phyloP scores from a whole-genome alignment of 805 yeast species.

The Schwanniomyces polymorphus region DNA sequence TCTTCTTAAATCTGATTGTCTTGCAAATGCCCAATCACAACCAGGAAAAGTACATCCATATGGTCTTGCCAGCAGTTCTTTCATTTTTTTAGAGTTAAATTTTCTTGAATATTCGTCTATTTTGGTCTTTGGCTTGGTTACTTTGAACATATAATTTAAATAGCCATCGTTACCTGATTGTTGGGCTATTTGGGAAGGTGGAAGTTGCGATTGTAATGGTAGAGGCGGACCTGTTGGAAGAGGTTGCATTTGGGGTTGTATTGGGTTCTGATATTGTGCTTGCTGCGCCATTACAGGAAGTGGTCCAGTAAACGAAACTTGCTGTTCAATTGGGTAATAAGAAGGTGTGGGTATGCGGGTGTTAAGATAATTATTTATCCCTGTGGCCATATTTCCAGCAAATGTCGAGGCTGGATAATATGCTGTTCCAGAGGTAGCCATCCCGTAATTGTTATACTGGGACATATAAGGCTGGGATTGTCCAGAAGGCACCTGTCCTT shows the following conservation, averaged over 20 bases:
- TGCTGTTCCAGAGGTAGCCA: background rate
- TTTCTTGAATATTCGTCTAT: conserved; percentile 7
- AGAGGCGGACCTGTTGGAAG: background rate
- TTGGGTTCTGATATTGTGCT: background rate
- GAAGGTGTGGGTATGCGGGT: conserved; percentile 5
- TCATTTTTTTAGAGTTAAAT: conserved; percentile 6
- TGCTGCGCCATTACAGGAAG: background rate
- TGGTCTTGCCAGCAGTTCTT: conserved; percentile 23
- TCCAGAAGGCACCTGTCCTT: background rate
- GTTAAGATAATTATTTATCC: conserved; percentile 4
- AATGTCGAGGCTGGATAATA: background rate
- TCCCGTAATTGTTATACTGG: background rate
- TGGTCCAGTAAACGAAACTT: background rate
- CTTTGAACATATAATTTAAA: conserved; percentile 6
- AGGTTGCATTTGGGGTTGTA: background rate
- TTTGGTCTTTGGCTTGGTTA: conserved; percentile 11
- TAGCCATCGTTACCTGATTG: conserved; percentile 3
- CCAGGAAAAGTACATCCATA: conserved; percentile 39
- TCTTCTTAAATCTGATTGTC: conserved; percentile 68
- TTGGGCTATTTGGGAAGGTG: conserved; percentile 1
- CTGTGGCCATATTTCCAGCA: background rate
- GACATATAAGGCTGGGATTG: background rate
- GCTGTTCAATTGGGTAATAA: conserved; percentile 2
- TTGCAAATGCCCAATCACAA: conserved; percentile 70
- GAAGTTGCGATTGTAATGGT: background rate